Conservation (phyloP, 2,329 filamentous ascomycete genomes). For the Cordyceps militaris region DNA sequence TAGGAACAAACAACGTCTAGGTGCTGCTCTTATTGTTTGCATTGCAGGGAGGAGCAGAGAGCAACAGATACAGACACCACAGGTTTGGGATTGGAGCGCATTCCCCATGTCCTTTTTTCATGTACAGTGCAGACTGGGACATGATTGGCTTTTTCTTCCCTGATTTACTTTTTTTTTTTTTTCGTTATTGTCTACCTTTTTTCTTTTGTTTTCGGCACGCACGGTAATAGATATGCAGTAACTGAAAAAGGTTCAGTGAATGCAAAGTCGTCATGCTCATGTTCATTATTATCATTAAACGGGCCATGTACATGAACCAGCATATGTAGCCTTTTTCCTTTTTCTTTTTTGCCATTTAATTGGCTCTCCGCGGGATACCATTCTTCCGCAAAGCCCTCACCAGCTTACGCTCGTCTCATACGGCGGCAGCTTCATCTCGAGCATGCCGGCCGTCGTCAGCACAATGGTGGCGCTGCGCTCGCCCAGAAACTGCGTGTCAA, state of each 20-base stretch:
- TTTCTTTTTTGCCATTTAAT: no score
- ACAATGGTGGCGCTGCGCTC: constrained; percentile 2
- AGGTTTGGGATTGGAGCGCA: constrained; percentile 3
- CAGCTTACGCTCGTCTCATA: constrained; percentile 1
- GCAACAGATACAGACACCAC: neutral
- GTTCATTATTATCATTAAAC: neutral
- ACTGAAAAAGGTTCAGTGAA: neutral
- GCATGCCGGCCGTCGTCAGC: constrained; percentile 1
- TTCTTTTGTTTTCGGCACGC: constrained; percentile 2
- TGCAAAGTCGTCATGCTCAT: neutral
- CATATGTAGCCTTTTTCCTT: neutral
- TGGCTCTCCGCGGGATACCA: neutral
- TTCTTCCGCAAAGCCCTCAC: neutral
- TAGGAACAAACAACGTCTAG: neutral
- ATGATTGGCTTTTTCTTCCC: neutral
- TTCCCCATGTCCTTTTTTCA: neutral
- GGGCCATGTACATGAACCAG: neutral
- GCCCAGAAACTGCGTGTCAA: neutral
- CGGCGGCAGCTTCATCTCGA: neutral
- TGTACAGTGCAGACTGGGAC: constrained; percentile 7
- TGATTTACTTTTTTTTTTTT: neutral
- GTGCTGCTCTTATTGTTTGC: neutral
- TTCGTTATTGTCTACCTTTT: neutral
- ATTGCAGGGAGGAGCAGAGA: neutral
- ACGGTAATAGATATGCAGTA: constrained; percentile 8